Base-by-base conservation (phyloP, 2,329 filamentous ascomycete species). In the Tolypocladium paradoxum region DNA sequence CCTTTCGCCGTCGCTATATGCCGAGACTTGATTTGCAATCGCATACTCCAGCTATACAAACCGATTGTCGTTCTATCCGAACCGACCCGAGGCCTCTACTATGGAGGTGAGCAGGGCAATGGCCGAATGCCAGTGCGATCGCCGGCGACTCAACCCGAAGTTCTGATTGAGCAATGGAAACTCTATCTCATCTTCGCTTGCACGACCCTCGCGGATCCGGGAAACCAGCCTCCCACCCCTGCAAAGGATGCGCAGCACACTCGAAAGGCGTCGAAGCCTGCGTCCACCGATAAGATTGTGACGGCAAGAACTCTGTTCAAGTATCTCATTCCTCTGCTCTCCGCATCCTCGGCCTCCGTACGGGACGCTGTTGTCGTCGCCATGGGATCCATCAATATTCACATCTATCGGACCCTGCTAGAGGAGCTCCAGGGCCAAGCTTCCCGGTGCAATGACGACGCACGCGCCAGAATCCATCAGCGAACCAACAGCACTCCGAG, bases 141-240 rank as follows among this genome's bases (percentile, higher is more conserved):
- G 55, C 83, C 79, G 54, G 85, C 83, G 3, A 85, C 86, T 1
- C 87, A 90, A 20, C 88, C 91, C 0, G 90, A 95, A 61, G 83
- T 95, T 24, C 77, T 96, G 54, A 83, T 99, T 54, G 95, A 97
- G 68, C 93, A 99, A 66, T 99, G 92, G 92, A 97, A 96, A 69
- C 75, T 97, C 2, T 97, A 97, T 67, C 77, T 99, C 29, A 91
- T 96, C 53, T 96, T 99, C 72, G 93, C 92, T 11, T 99, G 95
- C 70, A 96, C 92, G 11, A 97, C 93, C 0, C 76, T 99, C 53
- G 91, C 88, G 37, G 93, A 93, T 59, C 81, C 89, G 11, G 90
- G 90, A 11, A 82, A 76, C 53, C 76, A 77, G 24, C 65, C 63
- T 16, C 54, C 59, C 36, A 64, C 53, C 20, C 58, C 65, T 1